Percentiles rank a stretch among this genome's conserved stretches.
phyloP scores from a whole-genome alignment of 2,329 filamentous ascomycete genomes.

The Diaporthe longicolla region DNA sequence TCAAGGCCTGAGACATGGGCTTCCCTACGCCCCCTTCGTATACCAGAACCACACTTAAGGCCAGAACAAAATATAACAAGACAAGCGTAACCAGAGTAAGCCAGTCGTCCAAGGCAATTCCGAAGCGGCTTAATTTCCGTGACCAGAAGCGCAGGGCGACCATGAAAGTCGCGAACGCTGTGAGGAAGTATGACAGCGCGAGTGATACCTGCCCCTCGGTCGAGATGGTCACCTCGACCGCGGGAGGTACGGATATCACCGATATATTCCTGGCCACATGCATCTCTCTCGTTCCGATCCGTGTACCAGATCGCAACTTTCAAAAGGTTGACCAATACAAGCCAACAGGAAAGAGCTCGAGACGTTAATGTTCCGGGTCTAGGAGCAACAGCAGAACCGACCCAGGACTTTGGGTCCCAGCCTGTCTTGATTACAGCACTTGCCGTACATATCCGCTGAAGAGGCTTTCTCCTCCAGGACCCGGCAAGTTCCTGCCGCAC shows the following conservation, averaged over 20 bases:
- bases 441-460: conserved; percentile 1
- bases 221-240: conserved; percentile 14
- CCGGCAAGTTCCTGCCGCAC: conserved; percentile 18
- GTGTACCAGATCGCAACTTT: background rate
- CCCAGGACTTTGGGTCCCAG: background rate
- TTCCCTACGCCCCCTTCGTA: conserved; percentile 25
- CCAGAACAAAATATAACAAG: conserved; percentile 23
- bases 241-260: conserved; percentile 7
- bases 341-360: background rate
- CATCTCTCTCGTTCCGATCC: background rate
- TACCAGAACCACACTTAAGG: conserved; percentile 16
- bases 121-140: conserved; percentile 19
- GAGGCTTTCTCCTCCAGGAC: background rate
- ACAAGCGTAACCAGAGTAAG: conserved; percentile 16
- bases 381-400: conserved; percentile 2
- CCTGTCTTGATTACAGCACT: conserved; percentile 1
- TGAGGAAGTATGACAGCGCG: conserved; percentile 26
- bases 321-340: background rate
- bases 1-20: conserved; percentile 14
- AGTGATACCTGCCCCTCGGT: conserved; percentile 20
- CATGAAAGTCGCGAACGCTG: background rate
- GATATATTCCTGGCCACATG: conserved; percentile 17
- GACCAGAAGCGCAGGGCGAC: conserved; percentile 24
- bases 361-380: background rate
- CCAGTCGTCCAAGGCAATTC: conserved; percentile 24